Evolutionary conservation across 2,329 filamentous ascomycete genomes (phyloP).

Genomic region (Penicillium sp.): DNA sequence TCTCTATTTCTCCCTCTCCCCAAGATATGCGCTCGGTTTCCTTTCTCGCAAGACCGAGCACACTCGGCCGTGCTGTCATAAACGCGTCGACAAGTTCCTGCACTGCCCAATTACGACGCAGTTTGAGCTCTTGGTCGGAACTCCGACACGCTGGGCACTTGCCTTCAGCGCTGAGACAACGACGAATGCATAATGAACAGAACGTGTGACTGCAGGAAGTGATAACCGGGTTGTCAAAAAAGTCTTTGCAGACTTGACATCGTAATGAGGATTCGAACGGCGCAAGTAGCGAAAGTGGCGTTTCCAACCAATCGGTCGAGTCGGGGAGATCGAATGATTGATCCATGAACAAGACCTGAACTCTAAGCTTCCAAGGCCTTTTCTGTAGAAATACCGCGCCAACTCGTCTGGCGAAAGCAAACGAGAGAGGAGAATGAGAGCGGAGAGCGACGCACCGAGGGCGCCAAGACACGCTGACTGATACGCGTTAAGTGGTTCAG

Average conservation of each 20-base stretch:
- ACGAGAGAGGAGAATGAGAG: slow-evolving; percentile 10
- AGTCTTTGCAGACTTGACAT: slow-evolving; percentile 98
- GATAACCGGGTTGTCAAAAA: slow-evolving; percentile 90
- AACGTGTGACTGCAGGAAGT: slow-evolving; percentile 95
- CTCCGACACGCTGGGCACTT: slow-evolving; percentile 84
- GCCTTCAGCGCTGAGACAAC: slow-evolving; percentile 76
- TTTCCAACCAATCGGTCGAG: slow-evolving; percentile 51
- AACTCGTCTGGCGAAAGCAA: background rate
- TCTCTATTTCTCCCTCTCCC: slow-evolving; percentile 40
- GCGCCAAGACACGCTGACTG: slow-evolving; percentile 43
- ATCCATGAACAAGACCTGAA: slow-evolving; percentile 30
- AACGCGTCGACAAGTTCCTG: slow-evolving; percentile 84
- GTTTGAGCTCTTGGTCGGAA: slow-evolving; percentile 75
- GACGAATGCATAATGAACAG: slow-evolving; percentile 90
- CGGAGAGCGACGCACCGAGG: slow-evolving; percentile 8
- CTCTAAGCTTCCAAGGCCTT: background rate
- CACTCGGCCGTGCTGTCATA: slow-evolving; percentile 58
- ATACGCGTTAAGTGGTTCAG: slow-evolving; percentile 45
- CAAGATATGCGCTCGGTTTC: slow-evolving; percentile 55
- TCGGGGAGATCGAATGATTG: slow-evolving; percentile 42
- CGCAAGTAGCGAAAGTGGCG: slow-evolving; percentile 45
- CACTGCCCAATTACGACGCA: slow-evolving; percentile 80
- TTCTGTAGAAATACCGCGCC: background rate
- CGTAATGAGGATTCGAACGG: slow-evolving; percentile 77
- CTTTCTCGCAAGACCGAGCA: slow-evolving; percentile 63